These are phyloP conservation scores for Hymenoscyphus albidus DNA, from an alignment of 2,329 filamentous ascomycete species.

Conservation along the genomic window DNA sequence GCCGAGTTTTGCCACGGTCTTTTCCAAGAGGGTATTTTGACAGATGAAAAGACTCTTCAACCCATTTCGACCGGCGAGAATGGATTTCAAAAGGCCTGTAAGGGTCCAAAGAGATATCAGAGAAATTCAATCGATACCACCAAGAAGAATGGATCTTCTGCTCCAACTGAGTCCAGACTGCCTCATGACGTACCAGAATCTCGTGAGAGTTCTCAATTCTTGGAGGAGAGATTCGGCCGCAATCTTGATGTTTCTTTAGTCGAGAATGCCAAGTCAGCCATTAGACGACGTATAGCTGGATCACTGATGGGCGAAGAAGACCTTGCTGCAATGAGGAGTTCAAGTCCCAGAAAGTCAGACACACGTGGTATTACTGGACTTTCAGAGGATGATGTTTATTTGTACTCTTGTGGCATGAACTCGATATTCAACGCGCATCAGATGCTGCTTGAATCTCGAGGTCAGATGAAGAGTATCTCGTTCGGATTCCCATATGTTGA, in stretches of 20 bases:
- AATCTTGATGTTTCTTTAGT: conserved; percentile 81
- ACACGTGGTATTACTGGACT: conserved; percentile 60
- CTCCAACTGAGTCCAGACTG: background rate
- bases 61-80: conserved; percentile 20
- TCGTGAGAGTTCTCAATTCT: conserved; percentile 71
- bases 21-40: conserved; percentile 64
- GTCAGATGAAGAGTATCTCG: conserved; percentile 71
- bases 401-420: conserved; percentile 91
- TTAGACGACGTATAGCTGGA: conserved; percentile 83
- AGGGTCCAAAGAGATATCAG: conserved; percentile 80
- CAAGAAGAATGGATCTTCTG: conserved; percentile 6
- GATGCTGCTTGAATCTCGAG: conserved; percentile 61
- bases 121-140: conserved; percentile 49
- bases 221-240: conserved; percentile 91
- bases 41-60: conserved; percentile 40
- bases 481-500: conserved; percentile 99
- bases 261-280: conserved; percentile 77
- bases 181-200: conserved; percentile 24
- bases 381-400: conserved; percentile 80
- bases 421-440: conserved; percentile 88
- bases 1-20: conserved; percentile 84
- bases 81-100: conserved; percentile 37
- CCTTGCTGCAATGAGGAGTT: conserved; percentile 52
- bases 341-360: conserved; percentile 44
- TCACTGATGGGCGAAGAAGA: conserved; percentile 72